Percentiles rank a stretch among this genome's conserved stretches.
Evolutionary conservation across 768 basidiomycete genomes (phyloP).

Genomic region (Kwoniella botswanensis): DNA sequence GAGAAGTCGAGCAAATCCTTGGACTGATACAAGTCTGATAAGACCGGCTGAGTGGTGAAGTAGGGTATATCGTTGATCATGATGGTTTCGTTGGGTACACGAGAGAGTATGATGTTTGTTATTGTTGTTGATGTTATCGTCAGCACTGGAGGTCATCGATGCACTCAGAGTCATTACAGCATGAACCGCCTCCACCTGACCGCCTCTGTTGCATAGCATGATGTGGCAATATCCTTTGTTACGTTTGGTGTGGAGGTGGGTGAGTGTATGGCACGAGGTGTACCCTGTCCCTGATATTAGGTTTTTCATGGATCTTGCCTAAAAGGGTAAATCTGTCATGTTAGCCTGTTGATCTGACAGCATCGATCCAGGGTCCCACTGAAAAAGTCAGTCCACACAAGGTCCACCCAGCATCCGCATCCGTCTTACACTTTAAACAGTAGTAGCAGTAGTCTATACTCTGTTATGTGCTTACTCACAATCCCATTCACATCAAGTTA

Average conservation of each 20-base stretch:
- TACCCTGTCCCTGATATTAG: background rate
- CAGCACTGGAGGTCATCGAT: background rate
- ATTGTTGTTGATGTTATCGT: conserved; percentile 9
- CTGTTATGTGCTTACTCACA: background rate
- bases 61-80: conserved; percentile 30
- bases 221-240: conserved; percentile 5
- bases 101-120: background rate
- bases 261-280: conserved; percentile 6
- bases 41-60: conserved; percentile 41
- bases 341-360: background rate
- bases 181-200: conserved; percentile 10
- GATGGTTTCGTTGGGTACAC: background rate
- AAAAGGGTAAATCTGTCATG: conserved; percentile 8
- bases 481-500: background rate
- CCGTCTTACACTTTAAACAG: background rate
- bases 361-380: background rate
- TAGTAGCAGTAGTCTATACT: background rate
- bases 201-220: background rate
- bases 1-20: conserved; percentile 52
- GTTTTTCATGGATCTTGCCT: background rate
- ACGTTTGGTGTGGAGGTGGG: background rate
- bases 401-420: conserved; percentile 1
- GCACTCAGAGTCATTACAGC: too few species aligned
- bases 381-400: conserved; percentile 9
- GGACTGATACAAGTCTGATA: conserved; percentile 42